Evolutionary conservation across 768 basidiomycete genomes (phyloP), one percentile per base, ranked within the genome.

Genomic region (Pleurotus pulmonarius): DNA sequence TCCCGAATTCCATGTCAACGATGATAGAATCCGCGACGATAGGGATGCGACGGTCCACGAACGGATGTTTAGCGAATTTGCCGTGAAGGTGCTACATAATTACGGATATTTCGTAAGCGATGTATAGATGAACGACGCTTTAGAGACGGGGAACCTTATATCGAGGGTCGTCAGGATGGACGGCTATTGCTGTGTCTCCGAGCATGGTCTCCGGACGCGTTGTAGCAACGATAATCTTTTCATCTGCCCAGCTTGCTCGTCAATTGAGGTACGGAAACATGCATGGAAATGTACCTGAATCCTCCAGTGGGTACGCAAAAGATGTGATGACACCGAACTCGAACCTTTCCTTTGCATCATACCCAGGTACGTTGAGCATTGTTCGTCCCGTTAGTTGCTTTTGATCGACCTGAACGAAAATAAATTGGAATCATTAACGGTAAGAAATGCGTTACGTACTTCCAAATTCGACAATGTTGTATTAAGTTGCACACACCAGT

Each of bases 201-300:
- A 99, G 80, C 92, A 98, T 96, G 0, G 97, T 98, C 71, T 98
- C 97, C 0, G 95, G 95, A 76, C 97, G 92, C 4, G 96, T 98
- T 1, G 97, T 99, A 1, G 97, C 96, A 39, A 99, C 87, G 53
- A 97, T 78, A 58, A 99, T 88, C 66, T 79, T 87, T 67, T 98
- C 95, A 54, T 96, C 94, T 89, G 56, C 8, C 6, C 1, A 34
- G 15, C 25, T 16, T 37, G 7, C 49, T 59, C 34, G 44, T 34
- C 29, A 34, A 11, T 34, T 34, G 29, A 34, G 29, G 29, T 34
- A 11, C 29, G 8, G 3, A 18, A 49, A 9, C 34, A 13, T 0
- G 2, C 3, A 12, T 5, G 18, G 20, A 20, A 24, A 13, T 78
- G 46, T 60, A 88, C 92, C 88, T 22, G 93, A 93, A 49, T 80